Base-by-base conservation (phyloP, 2,329 filamentous ascomycete genomes). In the Elsinoe batatas region DNA sequence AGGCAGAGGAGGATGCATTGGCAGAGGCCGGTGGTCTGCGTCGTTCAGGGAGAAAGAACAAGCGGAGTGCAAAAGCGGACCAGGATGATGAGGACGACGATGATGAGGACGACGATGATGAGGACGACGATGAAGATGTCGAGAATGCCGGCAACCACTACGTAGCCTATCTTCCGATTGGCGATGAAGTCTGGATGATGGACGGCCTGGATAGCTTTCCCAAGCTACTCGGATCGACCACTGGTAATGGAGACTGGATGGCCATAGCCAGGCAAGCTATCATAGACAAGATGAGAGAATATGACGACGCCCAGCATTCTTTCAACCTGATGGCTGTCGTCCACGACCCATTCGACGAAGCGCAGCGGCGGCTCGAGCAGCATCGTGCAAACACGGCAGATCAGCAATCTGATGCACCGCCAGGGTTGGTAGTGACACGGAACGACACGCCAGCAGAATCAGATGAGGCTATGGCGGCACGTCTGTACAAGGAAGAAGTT, bases 201-300 rank as follows among this genome's bases (percentile, higher is more conserved):
- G 91, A 97, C 68, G 91, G 91, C 3, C 74, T 96, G 18, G 83
- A 91, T 67, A 74, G 74, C 40, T 81, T 83, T 60, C 91, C 89
- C 2, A 78, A 82, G 33, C 79, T 76, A 56, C 74, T 90, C 56
- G 84, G 84, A 71, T 67, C 32, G 15, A 73, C 70, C 18, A 62
- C 68, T 47, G 71, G 77, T 64, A 71, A 64, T 4, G 67, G 72
- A 5, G 76, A 84, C 62, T 95, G 90, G 90, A 75, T 88, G 3
- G 68, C 72, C 1, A 68, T 84, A 5, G 85, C 83, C 1, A 77
- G 76, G 53, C 79, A 81, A 0, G 78, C 83, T 7, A 84, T 95
- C 54, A 71, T 81, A 53, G 72, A 75, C 1, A 79, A 85, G 43
- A 91, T 94, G 78, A 69, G 76, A 7, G 77, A 81, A 58, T 83